These are phyloP conservation scores for Aaosphaeria arxii DNA, from an alignment of 2,329 filamentous ascomycete genomes.

Conservation along the genomic window DNA sequence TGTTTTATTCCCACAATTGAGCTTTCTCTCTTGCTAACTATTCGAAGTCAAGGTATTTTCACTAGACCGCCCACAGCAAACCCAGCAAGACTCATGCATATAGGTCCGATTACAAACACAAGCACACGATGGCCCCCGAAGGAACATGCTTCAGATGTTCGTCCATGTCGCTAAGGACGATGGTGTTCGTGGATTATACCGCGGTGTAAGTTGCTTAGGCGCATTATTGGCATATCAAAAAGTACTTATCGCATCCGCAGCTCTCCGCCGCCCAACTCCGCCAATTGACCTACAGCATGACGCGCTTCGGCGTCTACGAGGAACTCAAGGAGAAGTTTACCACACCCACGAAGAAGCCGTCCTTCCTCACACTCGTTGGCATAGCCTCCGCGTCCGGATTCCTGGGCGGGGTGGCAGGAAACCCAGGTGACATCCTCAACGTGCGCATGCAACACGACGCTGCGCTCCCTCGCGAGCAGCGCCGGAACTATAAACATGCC, in stretches of 20 bases:
- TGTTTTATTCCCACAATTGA: conserved; percentile 34
- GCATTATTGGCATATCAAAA: background rate
- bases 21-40: conserved; percentile 28
- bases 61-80: background rate
- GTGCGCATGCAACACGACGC: conserved; percentile 97
- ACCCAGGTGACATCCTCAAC: conserved; percentile 94
- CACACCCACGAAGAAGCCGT: conserved; percentile 52
- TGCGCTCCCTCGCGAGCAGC: conserved; percentile 67
- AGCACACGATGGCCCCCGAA: conserved; percentile 60
- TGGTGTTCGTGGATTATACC: conserved; percentile 80
- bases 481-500: conserved; percentile 86
- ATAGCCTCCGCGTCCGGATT: conserved; percentile 84
- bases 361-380: conserved; percentile 73
- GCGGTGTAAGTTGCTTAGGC: conserved; percentile 56
- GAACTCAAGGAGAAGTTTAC: conserved; percentile 74
- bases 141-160: conserved; percentile 83
- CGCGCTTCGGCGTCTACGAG: conserved; percentile 95
- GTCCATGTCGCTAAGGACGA: conserved; percentile 73
- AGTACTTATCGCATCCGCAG: conserved; percentile 26
- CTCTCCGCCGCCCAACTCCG: conserved; percentile 89
- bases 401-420: conserved; percentile 83
- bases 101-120: conserved; percentile 88
- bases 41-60: conserved; percentile 43
- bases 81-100: conserved; percentile 14
- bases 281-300: conserved; percentile 91